Conservation (phyloP, 192 early-diverging fungal species). For the Coemansia sp. region DNA sequence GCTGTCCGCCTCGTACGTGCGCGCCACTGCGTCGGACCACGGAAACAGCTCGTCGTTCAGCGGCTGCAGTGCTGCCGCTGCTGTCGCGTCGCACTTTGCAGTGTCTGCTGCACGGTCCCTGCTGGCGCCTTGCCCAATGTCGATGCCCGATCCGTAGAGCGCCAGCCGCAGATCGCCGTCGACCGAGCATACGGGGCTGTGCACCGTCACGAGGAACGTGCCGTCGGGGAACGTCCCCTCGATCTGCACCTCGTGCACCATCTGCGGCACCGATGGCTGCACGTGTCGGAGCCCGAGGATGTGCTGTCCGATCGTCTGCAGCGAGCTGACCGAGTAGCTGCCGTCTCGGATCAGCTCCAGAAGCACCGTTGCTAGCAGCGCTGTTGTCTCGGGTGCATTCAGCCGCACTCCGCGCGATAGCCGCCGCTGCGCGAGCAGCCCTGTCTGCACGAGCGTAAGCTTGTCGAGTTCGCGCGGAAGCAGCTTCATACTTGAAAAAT, state of each 20-base stretch:
- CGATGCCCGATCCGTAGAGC: constrained; percentile 85
- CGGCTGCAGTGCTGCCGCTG: background rate
- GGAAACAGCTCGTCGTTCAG: constrained; percentile 57
- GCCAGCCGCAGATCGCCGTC: constrained; percentile 84
- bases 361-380: constrained; percentile 86
- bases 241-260: constrained; percentile 82
- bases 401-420: constrained; percentile 87
- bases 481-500: constrained; percentile 74
- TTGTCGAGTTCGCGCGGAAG: constrained; percentile 95
- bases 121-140: constrained; percentile 64
- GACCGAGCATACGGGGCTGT: constrained; percentile 84
- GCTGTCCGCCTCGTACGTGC: constrained; percentile 43
- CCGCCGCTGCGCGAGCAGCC: constrained; percentile 86
- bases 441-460: constrained; percentile 86
- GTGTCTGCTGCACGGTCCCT: background rate
- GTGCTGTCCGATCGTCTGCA: constrained; percentile 85
- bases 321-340: constrained; percentile 78
- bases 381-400: constrained; percentile 86
- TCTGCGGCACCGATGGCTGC: constrained; percentile 67
- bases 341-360: constrained; percentile 93
- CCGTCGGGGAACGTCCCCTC: constrained; percentile 95
- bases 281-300: constrained; percentile 91
- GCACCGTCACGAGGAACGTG: constrained; percentile 93
- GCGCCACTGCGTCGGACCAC: constrained; percentile 38
- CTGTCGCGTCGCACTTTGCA: too few species aligned